Evolutionary conservation across 2,329 filamentous ascomycete species (phyloP), one percentile per base, ranked within the genome.

Genomic region (Botryotinia narcissicola): DNA sequence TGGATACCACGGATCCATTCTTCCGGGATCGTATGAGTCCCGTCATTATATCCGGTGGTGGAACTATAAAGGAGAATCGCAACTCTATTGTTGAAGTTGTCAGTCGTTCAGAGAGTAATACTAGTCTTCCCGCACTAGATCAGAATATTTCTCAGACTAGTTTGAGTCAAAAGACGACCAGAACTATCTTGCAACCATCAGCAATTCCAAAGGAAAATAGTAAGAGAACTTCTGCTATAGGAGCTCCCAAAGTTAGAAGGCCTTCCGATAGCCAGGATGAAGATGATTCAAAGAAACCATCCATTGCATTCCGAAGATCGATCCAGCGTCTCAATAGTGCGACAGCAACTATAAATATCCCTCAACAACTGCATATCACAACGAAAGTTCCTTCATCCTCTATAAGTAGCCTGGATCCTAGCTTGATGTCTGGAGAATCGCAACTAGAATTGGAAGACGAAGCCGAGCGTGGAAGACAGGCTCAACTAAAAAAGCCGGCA

Each of bases 11-110:
- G 8, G 89, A 91, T 75, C 83, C 87, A 0, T 92, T 91, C 76
- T 81, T 92, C 20, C 82, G 86, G 40, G 87, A 91, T 71, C 85
- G 90, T 20, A 87, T 91, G 82, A 90, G 88, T 71, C 90, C 90
- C 1, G 89, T 92, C 20, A 85, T 92, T 59, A 92, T 92, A 77
- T 85, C 89, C 18, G 90, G 82, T 44, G 81, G 90, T 12, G 90
- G 90, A 42, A 88, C 87, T 74, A 81, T 91, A 10, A 81, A 90
- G 57, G 87, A 90, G 78, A 91, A 91, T 77, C 83, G 84, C 57
- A 91, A 91, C 76, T 79, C 83, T 2, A 86, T 84, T 76, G 81
- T 83, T 22, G 87, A 88, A 20, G 77, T 88, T 37, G 77, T 88
- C 42, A 80, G 77, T 67, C 83, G 85, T 29, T 84, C 84, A 1